A percentile compares a stretch with the other conserved stretches of the same genome.
Conservation (phyloP, 345 rosid species). For the Hibiscus trionum region DNA sequence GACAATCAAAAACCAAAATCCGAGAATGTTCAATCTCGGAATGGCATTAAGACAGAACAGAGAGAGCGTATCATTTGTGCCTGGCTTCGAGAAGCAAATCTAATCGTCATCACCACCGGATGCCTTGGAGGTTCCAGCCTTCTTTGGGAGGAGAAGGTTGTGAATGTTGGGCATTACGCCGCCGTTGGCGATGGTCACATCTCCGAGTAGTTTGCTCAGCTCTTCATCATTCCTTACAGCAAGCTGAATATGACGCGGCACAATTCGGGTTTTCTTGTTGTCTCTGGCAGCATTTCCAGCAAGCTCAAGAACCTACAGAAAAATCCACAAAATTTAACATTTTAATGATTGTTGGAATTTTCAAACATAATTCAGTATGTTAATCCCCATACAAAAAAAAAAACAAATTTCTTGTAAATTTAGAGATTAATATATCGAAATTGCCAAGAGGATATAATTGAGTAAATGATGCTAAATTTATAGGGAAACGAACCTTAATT, state of each 20-base stretch:
- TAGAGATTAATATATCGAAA: neutral
- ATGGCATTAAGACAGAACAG: neutral
- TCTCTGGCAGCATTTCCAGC: conserved; percentile 90
- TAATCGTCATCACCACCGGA: conserved; percentile 38
- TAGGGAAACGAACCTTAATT: neutral
- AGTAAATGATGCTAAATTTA: neutral
- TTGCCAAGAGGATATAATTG: neutral
- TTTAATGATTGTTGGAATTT: neutral
- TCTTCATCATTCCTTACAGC: conserved; percentile 93
- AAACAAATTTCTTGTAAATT: neutral
- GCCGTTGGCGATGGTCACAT: conserved; percentile 88
- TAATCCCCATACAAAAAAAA: neutral
- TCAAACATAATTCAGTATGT: neutral
- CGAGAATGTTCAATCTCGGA: neutral
- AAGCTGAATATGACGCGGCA: conserved; percentile 84
- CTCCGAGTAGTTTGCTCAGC: conserved; percentile 89
- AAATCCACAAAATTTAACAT: neutral
- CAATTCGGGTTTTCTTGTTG: conserved; percentile 85
- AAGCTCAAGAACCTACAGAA: conserved; percentile 63
- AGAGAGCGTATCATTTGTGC: neutral
- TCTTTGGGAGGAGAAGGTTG: conserved; percentile 87
- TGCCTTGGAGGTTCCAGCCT: conserved; percentile 63
- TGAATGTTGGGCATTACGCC: conserved; percentile 98
- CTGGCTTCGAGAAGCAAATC: conserved; percentile 13
- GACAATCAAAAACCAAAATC: neutral